Conservation (phyloP, 495 filamentous ascomycete genomes). For the Talaromyces nanjingensis region DNA sequence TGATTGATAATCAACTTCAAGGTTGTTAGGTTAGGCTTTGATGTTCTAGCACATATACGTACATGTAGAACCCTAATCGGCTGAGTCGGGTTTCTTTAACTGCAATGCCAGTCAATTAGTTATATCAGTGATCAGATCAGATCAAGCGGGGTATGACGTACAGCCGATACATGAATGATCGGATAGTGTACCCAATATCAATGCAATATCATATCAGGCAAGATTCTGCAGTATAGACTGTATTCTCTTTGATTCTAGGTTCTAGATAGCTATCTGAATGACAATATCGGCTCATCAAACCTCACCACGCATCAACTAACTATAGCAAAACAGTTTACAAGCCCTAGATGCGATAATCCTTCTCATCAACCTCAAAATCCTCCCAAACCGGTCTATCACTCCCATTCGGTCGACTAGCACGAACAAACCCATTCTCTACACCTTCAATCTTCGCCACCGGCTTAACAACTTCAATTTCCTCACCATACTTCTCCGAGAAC, state of each 20-base stretch:
- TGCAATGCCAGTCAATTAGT: neutral
- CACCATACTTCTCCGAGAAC: slow-evolving; percentile 31
- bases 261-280: neutral
- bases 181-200: neutral
- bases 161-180: neutral
- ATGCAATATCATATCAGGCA: too few species aligned
- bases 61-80: too few species aligned
- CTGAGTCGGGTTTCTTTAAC: neutral
- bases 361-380: slow-evolving; percentile 17
- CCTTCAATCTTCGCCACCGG: slow-evolving; percentile 31
- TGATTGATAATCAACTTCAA: neutral
- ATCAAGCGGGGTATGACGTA: neutral
- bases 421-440: slow-evolving; percentile 33
- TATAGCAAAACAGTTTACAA: neutral
- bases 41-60: too few species aligned
- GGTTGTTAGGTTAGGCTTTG: too few species aligned
- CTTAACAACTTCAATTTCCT: slow-evolving; percentile 34
- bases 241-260: neutral
- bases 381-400: slow-evolving; percentile 29
- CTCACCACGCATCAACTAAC: neutral
- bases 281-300: neutral
- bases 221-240: neutral
- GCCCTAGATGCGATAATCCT: neutral
- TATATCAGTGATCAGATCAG: neutral
- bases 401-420: slow-evolving; percentile 38